phyloP scores from a whole-genome alignment of 176 grass and related monocot genomes.

The Melocanna baccifera region DNA sequence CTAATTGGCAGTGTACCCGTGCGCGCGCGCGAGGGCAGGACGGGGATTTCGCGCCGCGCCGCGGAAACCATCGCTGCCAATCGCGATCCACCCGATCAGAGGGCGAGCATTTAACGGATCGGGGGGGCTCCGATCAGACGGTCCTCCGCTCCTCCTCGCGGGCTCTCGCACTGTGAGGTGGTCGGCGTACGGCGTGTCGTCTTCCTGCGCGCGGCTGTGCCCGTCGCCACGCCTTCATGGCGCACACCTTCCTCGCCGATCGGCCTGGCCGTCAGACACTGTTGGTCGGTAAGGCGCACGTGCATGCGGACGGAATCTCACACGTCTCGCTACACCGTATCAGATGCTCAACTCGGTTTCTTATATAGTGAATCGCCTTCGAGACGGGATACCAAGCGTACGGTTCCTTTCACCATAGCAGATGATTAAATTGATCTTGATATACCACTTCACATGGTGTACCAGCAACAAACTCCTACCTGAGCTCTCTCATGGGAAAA shows the following conservation, averaged over 20 bases:
- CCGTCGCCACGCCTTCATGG: conserved; percentile 7
- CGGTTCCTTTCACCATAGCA: background rate
- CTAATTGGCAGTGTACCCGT: background rate
- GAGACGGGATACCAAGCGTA: background rate
- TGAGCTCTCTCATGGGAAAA: background rate
- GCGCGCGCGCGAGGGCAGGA: background rate
- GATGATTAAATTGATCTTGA: too few species aligned
- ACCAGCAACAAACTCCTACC: background rate
- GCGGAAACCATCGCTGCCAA: conserved; percentile 29
- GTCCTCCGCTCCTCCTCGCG: background rate
- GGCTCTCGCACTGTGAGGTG: conserved; percentile 1
- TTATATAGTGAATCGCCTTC: background rate
- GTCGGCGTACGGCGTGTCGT: conserved; percentile 38
- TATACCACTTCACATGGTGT: background rate
- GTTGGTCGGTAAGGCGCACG: background rate
- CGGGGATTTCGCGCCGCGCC: background rate
- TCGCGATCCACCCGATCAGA: conserved; percentile 46
- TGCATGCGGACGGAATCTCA: background rate
- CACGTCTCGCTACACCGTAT: background rate
- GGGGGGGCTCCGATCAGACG: background rate
- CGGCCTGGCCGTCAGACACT: background rate
- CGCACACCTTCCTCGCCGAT: background rate
- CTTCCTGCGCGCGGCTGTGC: background rate
- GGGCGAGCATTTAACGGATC: conserved; percentile 36
- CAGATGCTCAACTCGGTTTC: background rate